Base-by-base conservation (phyloP, 805 yeast species). In the Millerozyma miso region DNA sequence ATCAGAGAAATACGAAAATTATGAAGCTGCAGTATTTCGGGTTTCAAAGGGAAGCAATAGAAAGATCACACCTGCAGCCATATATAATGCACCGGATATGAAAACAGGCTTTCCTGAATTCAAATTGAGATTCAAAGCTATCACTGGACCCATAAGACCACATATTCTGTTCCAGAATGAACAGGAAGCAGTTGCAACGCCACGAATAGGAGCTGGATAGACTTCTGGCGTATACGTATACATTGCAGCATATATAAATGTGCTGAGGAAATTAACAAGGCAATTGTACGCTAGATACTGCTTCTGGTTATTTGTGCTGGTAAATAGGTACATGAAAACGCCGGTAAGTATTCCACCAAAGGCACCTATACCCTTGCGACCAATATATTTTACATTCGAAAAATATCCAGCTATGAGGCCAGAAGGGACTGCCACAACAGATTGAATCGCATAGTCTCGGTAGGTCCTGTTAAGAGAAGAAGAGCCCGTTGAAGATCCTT, bases 251-350 rank as follows among this genome's bases (percentile, higher is more conserved):
- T 74, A 74, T 41, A 76, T 60, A 54, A 71, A 74, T 15, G 79
- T 73, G 19, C 73, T 36, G 33, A 41, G 73, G 37, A 41, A 41
- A 10, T 39, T 36, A 12, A 41, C 34, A 35, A 41, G 32, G 32
- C 79, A 76, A 54, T 75, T 76, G 53, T 63, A 75, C 4, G 51
- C 63, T 45, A 60, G 50, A 42, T 58, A 49, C 8, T 60, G 54
- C 34, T 67, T 56, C 35, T 72, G 62, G 0, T 79, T 69, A 55
- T 73, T 68, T 8, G 77, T 77, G 1, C 79, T 72, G 16, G 83
- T 79, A 52, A 77, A 78, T 35, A 80, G 80, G 51, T 78, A 77
- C 47, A 79, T 53, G 37, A 79, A 68, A 3, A 76, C 74, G 67
- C 78, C 79, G 1, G 78, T 62, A 23, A 73, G 52, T 4, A 78